A percentile compares a stretch with the other conserved stretches of the same genome.
Conservation (phyloP, 2,329 filamentous ascomycete species). For the Botrytis squamosa region DNA sequence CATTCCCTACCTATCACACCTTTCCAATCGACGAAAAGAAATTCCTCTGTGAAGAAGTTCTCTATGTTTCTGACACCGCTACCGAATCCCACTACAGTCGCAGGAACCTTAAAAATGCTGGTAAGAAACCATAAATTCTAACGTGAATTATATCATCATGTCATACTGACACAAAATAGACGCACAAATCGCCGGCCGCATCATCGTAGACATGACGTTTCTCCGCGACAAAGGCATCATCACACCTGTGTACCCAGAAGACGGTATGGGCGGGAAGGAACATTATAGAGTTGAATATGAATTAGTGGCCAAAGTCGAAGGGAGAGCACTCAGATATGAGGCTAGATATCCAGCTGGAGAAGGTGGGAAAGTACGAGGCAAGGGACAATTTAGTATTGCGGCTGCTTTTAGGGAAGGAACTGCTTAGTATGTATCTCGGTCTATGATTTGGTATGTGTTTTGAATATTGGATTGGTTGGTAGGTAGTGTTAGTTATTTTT, state of each 20-base stretch:
- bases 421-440: background rate
- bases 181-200: slow-evolving; percentile 25
- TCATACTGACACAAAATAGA: slow-evolving; percentile 18
- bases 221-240: slow-evolving; percentile 25
- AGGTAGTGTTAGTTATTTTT: background rate
- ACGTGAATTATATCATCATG: background rate
- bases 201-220: slow-evolving; percentile 29
- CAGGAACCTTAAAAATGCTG: slow-evolving; percentile 21
- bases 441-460: background rate
- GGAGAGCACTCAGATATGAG: slow-evolving; percentile 28
- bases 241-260: slow-evolving; percentile 5
- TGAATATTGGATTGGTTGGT: background rate
- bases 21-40: slow-evolving; percentile 19
- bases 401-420: slow-evolving; percentile 28
- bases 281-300: slow-evolving; percentile 28
- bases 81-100: slow-evolving; percentile 23
- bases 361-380: slow-evolving; percentile 1
- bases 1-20: slow-evolving; percentile 20
- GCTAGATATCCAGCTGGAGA: slow-evolving; percentile 24
- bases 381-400: slow-evolving; percentile 28
- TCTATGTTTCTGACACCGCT: slow-evolving; percentile 26
- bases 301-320: slow-evolving; percentile 27
- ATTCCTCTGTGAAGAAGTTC: slow-evolving; percentile 28
- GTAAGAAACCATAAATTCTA: slow-evolving; percentile 4
- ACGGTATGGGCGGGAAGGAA: slow-evolving; percentile 5